These are phyloP conservation scores for Pseudogymnoascus sp. DNA, from an alignment of 2,329 filamentous ascomycete genomes.

Conservation along the genomic window DNA sequence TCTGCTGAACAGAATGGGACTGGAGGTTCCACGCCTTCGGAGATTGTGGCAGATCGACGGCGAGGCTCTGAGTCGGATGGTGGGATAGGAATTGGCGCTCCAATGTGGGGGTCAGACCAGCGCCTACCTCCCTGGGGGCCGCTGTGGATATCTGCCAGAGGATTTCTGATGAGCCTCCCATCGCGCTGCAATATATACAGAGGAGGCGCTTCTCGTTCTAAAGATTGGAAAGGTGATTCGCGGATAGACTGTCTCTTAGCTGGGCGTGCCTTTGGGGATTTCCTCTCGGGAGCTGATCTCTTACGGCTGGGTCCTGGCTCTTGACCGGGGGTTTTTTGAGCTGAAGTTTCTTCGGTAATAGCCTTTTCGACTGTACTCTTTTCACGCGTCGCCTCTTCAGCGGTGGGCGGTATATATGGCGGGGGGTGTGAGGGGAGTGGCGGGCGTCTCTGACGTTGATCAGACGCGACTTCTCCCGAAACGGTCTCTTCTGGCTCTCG, in stretches of 20 bases:
- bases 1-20: neutral
- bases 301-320: neutral
- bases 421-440: too few relatives aligned
- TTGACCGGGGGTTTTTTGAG: neutral
- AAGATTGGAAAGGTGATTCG: neutral
- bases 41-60: neutral
- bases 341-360: neutral
- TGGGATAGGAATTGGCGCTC: neutral
- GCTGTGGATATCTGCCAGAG: neutral
- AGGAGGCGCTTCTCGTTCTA: neutral
- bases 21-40: neutral
- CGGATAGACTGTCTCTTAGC: conserved; percentile 6
- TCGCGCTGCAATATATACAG: neutral
- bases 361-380: neutral
- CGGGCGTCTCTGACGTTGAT: neutral
- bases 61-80: neutral
- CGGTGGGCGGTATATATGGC: too few relatives aligned
- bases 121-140: neutral
- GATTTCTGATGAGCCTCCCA: neutral
- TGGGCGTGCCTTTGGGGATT: neutral
- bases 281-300: neutral
- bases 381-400: neutral
- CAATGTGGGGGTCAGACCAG: neutral
- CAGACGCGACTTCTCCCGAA: neutral
- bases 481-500: neutral